Conservation (phyloP, 306 rosid genomes). For the Benincasa hispida region DNA sequence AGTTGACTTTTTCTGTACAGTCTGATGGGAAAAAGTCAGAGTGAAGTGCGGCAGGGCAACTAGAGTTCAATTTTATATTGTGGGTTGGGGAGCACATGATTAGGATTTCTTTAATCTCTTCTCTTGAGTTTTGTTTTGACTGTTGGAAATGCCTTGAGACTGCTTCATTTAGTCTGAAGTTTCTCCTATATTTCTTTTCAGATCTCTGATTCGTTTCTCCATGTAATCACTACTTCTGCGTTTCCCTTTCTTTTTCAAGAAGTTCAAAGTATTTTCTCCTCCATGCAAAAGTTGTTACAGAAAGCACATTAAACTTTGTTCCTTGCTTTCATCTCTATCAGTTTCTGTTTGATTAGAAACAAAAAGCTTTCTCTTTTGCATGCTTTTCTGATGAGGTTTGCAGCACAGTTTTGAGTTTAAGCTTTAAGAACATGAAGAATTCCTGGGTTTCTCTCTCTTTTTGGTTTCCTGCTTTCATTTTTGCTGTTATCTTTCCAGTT, state of each 20-base stretch:
- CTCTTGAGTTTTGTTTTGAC: slow-evolving; percentile 3
- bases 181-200: slow-evolving; percentile 18
- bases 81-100: slow-evolving; percentile 12
- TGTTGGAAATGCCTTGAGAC: background rate
- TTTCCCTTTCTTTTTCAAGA: background rate
- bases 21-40: slow-evolving; percentile 12
- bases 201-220: slow-evolving; percentile 32
- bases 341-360: background rate
- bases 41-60: slow-evolving; percentile 13
- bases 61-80: slow-evolving; percentile 17
- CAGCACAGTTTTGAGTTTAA: slow-evolving; percentile 6
- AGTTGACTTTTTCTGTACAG: background rate
- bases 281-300: slow-evolving; percentile 10
- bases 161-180: slow-evolving; percentile 15
- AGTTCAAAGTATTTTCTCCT: background rate
- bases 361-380: background rate
- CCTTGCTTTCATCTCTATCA: background rate
- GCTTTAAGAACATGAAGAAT: slow-evolving; percentile 33
- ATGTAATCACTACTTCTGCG: background rate
- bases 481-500: slow-evolving; percentile 32
- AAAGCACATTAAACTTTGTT: slow-evolving; percentile 16
- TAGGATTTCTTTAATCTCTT: slow-evolving; percentile 8
- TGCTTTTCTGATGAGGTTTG: slow-evolving; percentile 9
- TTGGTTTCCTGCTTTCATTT: slow-evolving; percentile 21
- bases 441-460: slow-evolving; percentile 31